Conservation (phyloP, 2,329 filamentous ascomycete genomes). For the Xylaria polymorpha region DNA sequence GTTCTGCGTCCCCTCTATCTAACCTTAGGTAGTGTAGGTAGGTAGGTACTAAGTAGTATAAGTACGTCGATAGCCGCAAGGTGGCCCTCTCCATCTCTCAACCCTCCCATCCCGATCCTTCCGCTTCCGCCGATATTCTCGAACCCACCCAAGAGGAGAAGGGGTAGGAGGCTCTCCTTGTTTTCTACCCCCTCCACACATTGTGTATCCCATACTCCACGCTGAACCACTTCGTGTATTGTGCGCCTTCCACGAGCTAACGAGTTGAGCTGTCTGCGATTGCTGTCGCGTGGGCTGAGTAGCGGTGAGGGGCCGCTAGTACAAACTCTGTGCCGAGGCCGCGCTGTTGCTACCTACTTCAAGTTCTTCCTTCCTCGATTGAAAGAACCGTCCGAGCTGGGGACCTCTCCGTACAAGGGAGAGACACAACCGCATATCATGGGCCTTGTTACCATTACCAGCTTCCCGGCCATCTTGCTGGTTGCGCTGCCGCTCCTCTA, state of each 20-base stretch:
- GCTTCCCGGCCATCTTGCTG: constrained; percentile 52
- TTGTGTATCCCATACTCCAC: background rate
- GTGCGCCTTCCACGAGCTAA: background rate
- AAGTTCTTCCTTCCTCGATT: background rate
- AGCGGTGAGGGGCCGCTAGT: constrained; percentile 11
- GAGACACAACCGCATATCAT: constrained; percentile 15
- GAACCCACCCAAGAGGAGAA: constrained; percentile 19
- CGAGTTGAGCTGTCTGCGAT: background rate
- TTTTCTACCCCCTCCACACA: constrained; percentile 41
- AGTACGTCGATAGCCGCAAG: constrained; percentile 40
- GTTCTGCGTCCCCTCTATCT: background rate
- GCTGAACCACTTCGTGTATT: background rate
- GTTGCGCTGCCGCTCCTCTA: constrained; percentile 62
- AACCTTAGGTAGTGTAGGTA: background rate
- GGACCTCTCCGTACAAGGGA: background rate
- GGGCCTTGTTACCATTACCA: constrained; percentile 42
- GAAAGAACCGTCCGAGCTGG: background rate
- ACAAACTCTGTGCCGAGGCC: background rate
- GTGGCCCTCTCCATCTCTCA: constrained; percentile 45
- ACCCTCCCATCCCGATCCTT: background rate
- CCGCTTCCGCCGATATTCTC: background rate
- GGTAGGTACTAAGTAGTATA: no score
- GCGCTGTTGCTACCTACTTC: background rate
- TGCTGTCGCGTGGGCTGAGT: background rate
- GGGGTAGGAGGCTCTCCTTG: constrained; percentile 41